Evolutionary conservation across 768 basidiomycete genomes (phyloP), one percentile per base, ranked within the genome.

Genomic region (Mrakia blollopis): DNA sequence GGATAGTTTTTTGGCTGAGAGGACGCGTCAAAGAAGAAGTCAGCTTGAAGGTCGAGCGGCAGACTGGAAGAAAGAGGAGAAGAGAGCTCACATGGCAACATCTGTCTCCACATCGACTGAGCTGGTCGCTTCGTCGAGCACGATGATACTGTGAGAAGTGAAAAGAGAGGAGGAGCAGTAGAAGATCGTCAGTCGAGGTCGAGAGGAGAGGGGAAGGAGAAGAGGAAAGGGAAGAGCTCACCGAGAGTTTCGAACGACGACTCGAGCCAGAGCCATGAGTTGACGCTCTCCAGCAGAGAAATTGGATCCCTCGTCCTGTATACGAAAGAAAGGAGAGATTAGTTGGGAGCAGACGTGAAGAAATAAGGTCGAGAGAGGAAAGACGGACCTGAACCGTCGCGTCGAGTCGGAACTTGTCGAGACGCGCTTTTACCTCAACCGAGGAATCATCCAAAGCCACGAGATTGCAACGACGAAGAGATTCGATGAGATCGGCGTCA

Each of bases 1-100:
- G 87, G 78, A 97, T 96, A 7, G 94, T 96, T 78, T 91, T 87
- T 82, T 96, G 94, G 77, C 97, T 93, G 94, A 91, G 81, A 13
- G 83, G 70, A 84, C 83, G 47, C 47, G 47, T 50, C 47, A 14
- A 78, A 78, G 41, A 8, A 80, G 80, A 0, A 73, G 50, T 79
- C 71, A 61, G 69, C 60, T 28, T 9, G 25, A 21, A 44, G 47
- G 13, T 11, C 10, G 50, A 9, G n/a, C 54, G 39, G 50, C 50
- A n/a, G n/a, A 18, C n/a, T 52, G 88, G 77, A 30, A 39, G 72
- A 14, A 25, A 77, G 67, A 63, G 63, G 25, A 47, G 44, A 57
- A 6, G 13, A 47, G 67, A 60, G n/a, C 57, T 14, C 39, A 28
- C 50, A 60, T 50, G 6, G 32, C 68, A 14, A 14, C 28, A 18